Percentiles rank a stretch among this genome's conserved stretches.
phyloP scores from a whole-genome alignment of 345 rosid species.

The Eucalyptus paniculata region DNA sequence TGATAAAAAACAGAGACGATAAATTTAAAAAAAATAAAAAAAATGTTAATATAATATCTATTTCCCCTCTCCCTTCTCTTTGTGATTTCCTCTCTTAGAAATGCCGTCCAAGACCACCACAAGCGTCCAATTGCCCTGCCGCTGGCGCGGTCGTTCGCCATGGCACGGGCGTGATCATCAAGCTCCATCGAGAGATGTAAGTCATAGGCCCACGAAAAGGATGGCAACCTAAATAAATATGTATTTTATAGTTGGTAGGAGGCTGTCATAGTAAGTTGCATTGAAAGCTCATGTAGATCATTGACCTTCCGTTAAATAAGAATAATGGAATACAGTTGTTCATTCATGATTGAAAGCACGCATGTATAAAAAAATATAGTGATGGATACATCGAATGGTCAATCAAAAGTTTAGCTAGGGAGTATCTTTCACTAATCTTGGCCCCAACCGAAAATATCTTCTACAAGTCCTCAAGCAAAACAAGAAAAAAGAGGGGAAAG shows the following conservation, averaged over 20 bases:
- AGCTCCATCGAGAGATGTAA: background rate
- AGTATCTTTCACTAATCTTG: background rate
- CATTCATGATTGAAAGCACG: background rate
- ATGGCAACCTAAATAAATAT: background rate
- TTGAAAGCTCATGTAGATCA: background rate
- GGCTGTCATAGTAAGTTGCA: background rate
- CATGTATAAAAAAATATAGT: background rate
- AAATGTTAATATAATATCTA: background rate
- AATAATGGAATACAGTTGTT: background rate
- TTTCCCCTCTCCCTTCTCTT: background rate
- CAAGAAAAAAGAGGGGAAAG: background rate
- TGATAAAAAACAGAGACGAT: background rate
- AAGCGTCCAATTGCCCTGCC: background rate
- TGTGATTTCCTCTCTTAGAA: background rate
- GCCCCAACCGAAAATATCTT: background rate
- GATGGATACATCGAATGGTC: background rate
- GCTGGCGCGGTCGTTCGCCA: background rate
- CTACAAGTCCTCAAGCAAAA: background rate
- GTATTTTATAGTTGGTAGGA: background rate
- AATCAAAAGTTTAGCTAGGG: background rate
- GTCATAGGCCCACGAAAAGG: background rate
- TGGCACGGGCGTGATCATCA: background rate
- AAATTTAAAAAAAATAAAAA: too few relatives aligned
- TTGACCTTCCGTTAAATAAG: background rate
- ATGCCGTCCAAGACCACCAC: background rate